Base-by-base conservation (phyloP, 1,284 basidiomycete species). In the Sporisorium graminicola region DNA sequence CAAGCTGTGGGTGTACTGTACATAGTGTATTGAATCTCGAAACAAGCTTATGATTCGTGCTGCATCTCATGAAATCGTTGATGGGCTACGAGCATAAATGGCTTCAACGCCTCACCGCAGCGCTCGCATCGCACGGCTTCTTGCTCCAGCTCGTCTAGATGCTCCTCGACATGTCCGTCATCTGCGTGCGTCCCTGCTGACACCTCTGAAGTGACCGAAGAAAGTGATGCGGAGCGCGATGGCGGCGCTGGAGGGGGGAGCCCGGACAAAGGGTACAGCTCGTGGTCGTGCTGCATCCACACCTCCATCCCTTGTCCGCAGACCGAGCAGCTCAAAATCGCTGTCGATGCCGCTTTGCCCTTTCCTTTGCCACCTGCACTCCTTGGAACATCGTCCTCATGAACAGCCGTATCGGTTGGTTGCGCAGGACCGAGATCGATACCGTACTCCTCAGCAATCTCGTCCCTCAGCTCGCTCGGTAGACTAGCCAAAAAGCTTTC, bases 241-340 rank as follows among this genome's bases (percentile, higher is more conserved):
- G 47, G 16, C 1, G 35, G n/a, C 5, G 43, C 6, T 0, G 2
- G 43, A n/a, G 26, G 2, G 5, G 80, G 78, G 12, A 80, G 43
- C 13, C 80, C 80, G 0, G 56, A 35, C 18, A 51, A 8, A 18
- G 78, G 80, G 55, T 73, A 82, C 20, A 58, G 29, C 9, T 74
- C 78, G 44, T 82, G 79, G 51, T 82, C 81, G 63, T 82, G 81
- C 67, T 81, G 81, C 51, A 82, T 74, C 75, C 75, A 82, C 0
- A 77, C 59, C 27, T 57, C 46, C 77, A 79, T 79, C 43, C 31
- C 53, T 18, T 61, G 37, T 10, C 67, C 79, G 29, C 79, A 81
- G 2, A 47, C 8, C 2, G 37, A 13, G 42, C 79, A 81, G 13
- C 14, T 43, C 52, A 67, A 22, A 16, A 33, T 24, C 2, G 47